Base-by-base conservation (phyloP, 176 grass and related monocot genomes). In the Triticum monococcum region DNA sequence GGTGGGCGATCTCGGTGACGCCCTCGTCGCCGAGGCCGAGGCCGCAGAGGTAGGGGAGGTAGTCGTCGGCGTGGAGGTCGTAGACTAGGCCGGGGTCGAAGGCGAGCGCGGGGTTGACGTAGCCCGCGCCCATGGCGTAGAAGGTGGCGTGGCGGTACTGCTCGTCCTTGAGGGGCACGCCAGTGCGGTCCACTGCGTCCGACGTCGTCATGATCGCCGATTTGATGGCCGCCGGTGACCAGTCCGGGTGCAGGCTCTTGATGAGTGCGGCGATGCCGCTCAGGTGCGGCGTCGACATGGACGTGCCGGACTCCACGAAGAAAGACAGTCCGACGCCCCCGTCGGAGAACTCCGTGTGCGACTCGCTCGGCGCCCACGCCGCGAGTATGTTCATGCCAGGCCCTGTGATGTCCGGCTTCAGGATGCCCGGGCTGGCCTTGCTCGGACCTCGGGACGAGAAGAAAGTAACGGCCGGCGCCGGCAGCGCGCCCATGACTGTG, bases 131-230 rank as follows among this genome's bases (percentile, higher is more conserved):
- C 95, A 95, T 88, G 69, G 89, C 87, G 84, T 91, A 98, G 82
- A 98, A 98, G 85, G 88, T 92, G 84, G 95, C 95, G 33, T 91
- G 88, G 26, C 81, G 80, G 81, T 91, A 89, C 78, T 97, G 87
- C 68, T 95, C 91, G 63, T 98, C 89, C 79, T 91, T 88, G 81
- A 98, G 95, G 4, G 91, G 95, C 35, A 92, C 24, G 12, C 89
- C 91, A 0, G 88, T 84, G 57, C 74, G 82, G 88, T 89, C 93
- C 4, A 79, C 78, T 8, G 82, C 71, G 75, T 98, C 92, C 20
- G 95, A 95, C 12, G 89, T 88, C 4, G 95, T 98, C 89, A 98
- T 95, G 87, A 98, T 98, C 9, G 95, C 95, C n/a, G 95, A 98
- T 54, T 98, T 98, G 83, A 98, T 93, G 3, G 89, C 92, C 1